Evolutionary conservation across 306 rosid genomes (phyloP).

Genomic region (Cucurbita ficifolia): DNA sequence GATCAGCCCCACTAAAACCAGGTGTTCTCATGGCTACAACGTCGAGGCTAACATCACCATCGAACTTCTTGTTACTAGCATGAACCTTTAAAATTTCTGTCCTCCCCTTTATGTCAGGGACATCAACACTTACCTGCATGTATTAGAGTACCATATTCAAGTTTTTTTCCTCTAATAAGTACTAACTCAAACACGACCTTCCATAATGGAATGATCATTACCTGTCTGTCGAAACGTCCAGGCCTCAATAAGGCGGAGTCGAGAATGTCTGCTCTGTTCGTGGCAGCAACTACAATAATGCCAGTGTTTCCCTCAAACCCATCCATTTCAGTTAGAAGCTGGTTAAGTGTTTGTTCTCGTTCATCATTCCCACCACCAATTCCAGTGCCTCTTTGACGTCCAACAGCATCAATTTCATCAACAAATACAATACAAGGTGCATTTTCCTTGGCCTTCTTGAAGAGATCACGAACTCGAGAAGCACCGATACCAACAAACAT

Average conservation of each 20-base stretch:
- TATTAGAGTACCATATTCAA: constrained; percentile 13
- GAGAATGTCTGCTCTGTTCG: constrained; percentile 95
- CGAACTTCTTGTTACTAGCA: constrained; percentile 78
- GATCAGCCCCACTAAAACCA: constrained; percentile 98
- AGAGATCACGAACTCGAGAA: constrained; percentile 93
- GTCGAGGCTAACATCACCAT: constrained; percentile 72
- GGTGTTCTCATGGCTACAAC: constrained; percentile 97
- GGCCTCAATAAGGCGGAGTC: constrained; percentile 95
- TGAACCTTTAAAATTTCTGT: constrained; percentile 95
- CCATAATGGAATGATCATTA: constrained; percentile 1
- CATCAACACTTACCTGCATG: constrained; percentile 85
- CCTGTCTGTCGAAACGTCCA: constrained; percentile 94
- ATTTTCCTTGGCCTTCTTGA: constrained; percentile 97
- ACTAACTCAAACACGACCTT: not conserved
- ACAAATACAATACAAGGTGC: constrained; percentile 99
- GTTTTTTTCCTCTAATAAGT: not conserved
- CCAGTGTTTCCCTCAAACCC: constrained; percentile 97
- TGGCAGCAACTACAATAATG: constrained; percentile 90
- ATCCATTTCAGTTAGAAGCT: constrained; percentile 98
- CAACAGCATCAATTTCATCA: constrained; percentile 98
- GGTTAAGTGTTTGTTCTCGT: constrained; percentile 97
- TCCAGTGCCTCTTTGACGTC: constrained; percentile 92
- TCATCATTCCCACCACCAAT: constrained; percentile 99
- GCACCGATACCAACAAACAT: constrained; percentile 99
- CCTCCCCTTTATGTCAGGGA: constrained; percentile 89